Conservation (phyloP, 345 rosid species). For the Salix viminalis region DNA sequence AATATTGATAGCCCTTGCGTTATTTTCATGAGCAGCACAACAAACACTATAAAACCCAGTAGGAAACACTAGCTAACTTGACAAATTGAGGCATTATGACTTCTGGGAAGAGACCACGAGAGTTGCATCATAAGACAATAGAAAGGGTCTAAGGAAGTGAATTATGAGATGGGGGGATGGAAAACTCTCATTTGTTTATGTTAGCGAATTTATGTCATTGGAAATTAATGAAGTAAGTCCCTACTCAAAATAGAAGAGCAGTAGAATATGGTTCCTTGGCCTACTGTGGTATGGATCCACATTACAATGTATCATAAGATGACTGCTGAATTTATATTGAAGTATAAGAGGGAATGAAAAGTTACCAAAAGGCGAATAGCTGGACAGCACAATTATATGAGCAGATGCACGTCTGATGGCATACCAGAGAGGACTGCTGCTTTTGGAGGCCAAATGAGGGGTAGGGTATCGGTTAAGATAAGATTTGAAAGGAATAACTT, state of each 20-base stretch:
- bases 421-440: conserved; percentile 85
- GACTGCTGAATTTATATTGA: neutral
- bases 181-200: neutral
- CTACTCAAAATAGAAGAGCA: neutral
- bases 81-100: neutral
- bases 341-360: conserved; percentile 4
- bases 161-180: neutral
- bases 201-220: neutral
- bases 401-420: conserved; percentile 90
- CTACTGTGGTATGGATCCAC: neutral
- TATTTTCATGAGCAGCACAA: neutral
- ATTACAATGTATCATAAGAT: neutral
- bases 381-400: conserved; percentile 85
- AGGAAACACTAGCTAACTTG: neutral
- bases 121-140: neutral
- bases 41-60: neutral
- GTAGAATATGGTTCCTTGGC: neutral
- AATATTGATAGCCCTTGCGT: neutral
- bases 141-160: neutral
- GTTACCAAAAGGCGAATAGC: conserved; percentile 96
- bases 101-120: neutral
- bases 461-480: conserved; percentile 80
- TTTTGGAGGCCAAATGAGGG: conserved; percentile 70
- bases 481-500: conserved; percentile 72
- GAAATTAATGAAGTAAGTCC: neutral